phyloP scores from a whole-genome alignment of 2,329 filamentous ascomycete genomes.

The Fusarium acutatum region DNA sequence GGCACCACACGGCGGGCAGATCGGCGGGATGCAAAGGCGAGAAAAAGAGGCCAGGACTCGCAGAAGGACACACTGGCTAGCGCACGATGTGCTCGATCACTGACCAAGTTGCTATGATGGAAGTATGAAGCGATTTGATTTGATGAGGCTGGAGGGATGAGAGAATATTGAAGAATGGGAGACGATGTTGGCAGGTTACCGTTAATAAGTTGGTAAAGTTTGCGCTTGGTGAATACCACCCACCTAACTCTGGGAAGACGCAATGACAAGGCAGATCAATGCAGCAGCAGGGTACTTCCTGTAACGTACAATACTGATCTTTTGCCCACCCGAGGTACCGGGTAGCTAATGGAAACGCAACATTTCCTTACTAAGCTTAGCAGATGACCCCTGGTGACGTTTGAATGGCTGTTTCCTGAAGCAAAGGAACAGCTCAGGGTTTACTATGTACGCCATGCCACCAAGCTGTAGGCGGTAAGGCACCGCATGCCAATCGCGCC shows the following conservation, averaged over 20 bases:
- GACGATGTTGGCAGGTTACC: constrained; percentile 5
- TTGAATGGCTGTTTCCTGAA: constrained; percentile 31
- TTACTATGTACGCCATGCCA: constrained; percentile 26
- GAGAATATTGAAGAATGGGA: constrained; percentile 1
- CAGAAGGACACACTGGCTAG: constrained; percentile 17
- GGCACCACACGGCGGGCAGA: constrained; percentile 30
- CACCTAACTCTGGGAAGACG: constrained; percentile 23
- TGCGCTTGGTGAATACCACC: constrained; percentile 13
- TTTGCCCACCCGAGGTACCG: not conserved
- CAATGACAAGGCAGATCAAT: constrained; percentile 38
- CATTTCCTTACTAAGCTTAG: constrained; percentile 15
- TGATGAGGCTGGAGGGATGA: not conserved
- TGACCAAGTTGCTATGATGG: constrained; percentile 10
- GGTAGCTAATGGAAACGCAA: constrained; percentile 1
- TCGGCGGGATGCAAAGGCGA: constrained; percentile 19
- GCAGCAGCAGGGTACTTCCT: constrained; percentile 31
- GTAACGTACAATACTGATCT: not conserved
- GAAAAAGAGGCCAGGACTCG: constrained; percentile 10
- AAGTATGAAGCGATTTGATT: not conserved
- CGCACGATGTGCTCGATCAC: constrained; percentile 8
- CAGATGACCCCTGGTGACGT: constrained; percentile 3
- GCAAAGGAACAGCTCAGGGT: constrained; percentile 30
- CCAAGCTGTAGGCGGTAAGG: constrained; percentile 33
- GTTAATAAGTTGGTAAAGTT: constrained; percentile 16
- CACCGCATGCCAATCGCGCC: constrained; percentile 31